Base-by-base conservation (phyloP, 2,329 filamentous ascomycete genomes). In the Aureobasidium sp. region DNA sequence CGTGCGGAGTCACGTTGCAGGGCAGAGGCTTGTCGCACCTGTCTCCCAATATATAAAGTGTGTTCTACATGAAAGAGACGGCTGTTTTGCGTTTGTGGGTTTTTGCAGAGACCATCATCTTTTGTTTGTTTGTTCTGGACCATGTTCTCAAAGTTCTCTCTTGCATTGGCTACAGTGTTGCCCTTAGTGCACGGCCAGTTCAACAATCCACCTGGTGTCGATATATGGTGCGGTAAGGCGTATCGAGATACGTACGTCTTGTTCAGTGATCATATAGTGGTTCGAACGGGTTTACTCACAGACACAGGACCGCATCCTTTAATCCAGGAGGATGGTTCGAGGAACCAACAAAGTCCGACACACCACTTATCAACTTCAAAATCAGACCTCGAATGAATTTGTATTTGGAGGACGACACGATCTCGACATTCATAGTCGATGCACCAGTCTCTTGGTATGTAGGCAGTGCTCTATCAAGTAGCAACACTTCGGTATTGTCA, bases 201-300 rank as follows among this genome's bases (percentile, higher is more conserved):
- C 53, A 67, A 67, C 59, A 67, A 65, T 47, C 64, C 64, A 39
- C 56, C 73, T 48, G 75, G 76, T 6, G 76, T 79, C 17, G 75
- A 78, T 61, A 77, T 77, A n/a, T 79, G 77, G 77, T 78, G 78
- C 65, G 78, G 78, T 11, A 80, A 80, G 64, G 76, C 77, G 8
- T 80, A 80, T 67, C 27, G 64, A 48, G 62, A 63, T 4, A 62
- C 57, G 63, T 62, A 27, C 45, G 64, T 11, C n/a, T 14, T 56
- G 44, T 12, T 34, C 29, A 7, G 8, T 14, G 8, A 11, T 12
- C 31, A 22, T 12, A 11, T 2, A 4, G 31, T 5, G 9, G 48
- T 20, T 12, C n/a, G 1, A 6, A 31, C 8, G n/a, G 14, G 12
- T 15, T 22, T 56, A 41, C 45, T 56, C 22, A 56, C 25, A 25